Base-by-base conservation (phyloP, 2,329 filamentous ascomycete genomes). In the Alternaria sp. region DNA sequence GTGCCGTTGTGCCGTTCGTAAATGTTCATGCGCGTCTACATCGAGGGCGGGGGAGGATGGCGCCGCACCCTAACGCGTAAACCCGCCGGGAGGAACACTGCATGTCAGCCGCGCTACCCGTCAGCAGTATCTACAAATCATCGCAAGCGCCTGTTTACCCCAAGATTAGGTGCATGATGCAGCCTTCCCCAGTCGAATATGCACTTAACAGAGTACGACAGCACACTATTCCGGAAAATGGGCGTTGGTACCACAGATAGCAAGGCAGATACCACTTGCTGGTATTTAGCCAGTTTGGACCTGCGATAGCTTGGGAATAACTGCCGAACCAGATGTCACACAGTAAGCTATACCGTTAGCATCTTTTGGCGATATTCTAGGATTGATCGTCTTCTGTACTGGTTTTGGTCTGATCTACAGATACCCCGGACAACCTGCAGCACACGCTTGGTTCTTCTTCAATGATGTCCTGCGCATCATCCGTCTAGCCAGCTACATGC, bases 261-360 rank as follows among this genome's bases (percentile, higher is more conserved):
- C 51, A 34, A 34, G 41, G 18, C 26, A 41, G 20, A 14, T 20
- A 44, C 28, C 28, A 55, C 16, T 24, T 46, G 46, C 61, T 65
- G 59, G 41, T 57, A 66, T 47, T 11, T 24, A 49, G 32, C 43
- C 4, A 57, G 46, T 49, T 12, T 53, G 41, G 57, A 51, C 26
- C 52, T 26, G 28, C 34, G 26, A 22, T 54, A 36, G 24, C 30
- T 38, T n/a, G 36, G 49, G 41, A 48, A 47, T 39, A 51, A 58
- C 54, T 55, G 57, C 66, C 64, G 59, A 62, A 53, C 36, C 62
- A 38, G 34, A 46, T 46, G 41, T 55, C 54, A 53, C 54, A 53
- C 42, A 47, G 54, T 59, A 63, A 69, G 67, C 67, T 68, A 69
- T 57, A 69, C 67, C 64, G 43, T 65, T 58, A 69, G 69, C 64